Conservation (phyloP, 495 filamentous ascomycete genomes). For the Penicillium turbatum region DNA sequence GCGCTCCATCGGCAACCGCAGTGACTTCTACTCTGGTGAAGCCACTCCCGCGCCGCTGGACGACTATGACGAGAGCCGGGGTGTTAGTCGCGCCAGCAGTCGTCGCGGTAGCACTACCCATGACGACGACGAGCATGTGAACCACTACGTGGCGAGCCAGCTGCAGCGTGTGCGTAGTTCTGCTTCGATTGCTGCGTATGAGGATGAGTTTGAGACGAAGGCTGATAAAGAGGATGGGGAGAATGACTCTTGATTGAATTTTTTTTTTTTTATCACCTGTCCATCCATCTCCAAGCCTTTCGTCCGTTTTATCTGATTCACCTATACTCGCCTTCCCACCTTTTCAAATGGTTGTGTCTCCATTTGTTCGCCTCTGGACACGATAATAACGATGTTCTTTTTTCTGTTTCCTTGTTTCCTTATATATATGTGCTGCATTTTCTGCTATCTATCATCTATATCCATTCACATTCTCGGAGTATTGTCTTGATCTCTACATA, state of each 20-base stretch:
- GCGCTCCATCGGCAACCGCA: constrained; percentile 81
- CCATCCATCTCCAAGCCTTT: background rate
- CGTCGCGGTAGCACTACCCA: constrained; percentile 26
- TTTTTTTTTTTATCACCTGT: background rate
- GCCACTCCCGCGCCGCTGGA: constrained; percentile 25
- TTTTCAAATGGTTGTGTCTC: background rate
- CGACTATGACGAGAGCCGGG: constrained; percentile 31
- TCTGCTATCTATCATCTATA: background rate
- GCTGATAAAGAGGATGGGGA: constrained; percentile 31
- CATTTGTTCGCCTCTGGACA: background rate
- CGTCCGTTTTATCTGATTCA: background rate
- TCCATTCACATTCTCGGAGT: background rate
- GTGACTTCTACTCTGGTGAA: constrained; percentile 60
- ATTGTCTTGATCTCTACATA: background rate
- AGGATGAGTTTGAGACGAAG: constrained; percentile 59
- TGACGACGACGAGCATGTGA: constrained; percentile 60
- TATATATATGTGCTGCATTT: constrained; percentile 2
- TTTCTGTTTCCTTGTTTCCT: background rate
- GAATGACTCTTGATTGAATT: constrained; percentile 11
- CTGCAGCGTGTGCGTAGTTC: constrained; percentile 58
- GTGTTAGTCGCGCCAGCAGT: constrained; percentile 26
- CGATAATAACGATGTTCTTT: background rate
- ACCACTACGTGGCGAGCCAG: constrained; percentile 67
- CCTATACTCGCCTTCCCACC: no score
- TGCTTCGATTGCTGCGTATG: constrained; percentile 46